Base-by-base conservation (phyloP, 31 red algal genomes). In the Asparagopsis taxiformis region DNA sequence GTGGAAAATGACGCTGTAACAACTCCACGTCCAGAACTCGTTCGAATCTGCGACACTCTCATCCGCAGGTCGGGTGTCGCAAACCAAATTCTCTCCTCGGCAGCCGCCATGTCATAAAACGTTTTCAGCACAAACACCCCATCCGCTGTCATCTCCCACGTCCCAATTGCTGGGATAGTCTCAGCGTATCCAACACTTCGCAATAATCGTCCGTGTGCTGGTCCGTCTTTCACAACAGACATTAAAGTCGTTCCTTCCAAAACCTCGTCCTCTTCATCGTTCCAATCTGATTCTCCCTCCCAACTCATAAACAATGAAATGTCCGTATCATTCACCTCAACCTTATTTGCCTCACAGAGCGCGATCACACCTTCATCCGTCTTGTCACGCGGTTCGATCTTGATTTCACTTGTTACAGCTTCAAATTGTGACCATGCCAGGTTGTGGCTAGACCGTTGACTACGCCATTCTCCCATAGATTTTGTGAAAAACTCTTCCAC, bases 21-120 rank as follows among this genome's bases (percentile, higher is more conserved):
- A 29, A 91, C 77, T 25, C 87, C 87, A 9, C 49, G 44, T 25
- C 87, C 87, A 10, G 71, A 78, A 32, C 68, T 80, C 49, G 88
- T 84, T 19, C 78, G 65, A 46, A 92, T 92, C 51, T 75, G 64
- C 19, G 77, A 83, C 5, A 93, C 90, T 35, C 90, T 46, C 59
- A 93, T 74, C 25, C 90, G 59, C 73, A 93, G 33, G 71, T 93
- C 65, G 43, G 59, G 74, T 20, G 74, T 93, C 19, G 90, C 82
- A 66, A 93, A 93, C 90, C 90, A 93, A 54, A 93, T 93, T n/a
- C 90, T 50, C 51, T 93, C 90, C 48, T 85, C 90, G 28, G 90
- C 90, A 11, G 80, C 79, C 15, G 82, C 90, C 19, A 70, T 65
- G 25, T 93, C 90, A 75, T 93, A 93, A 10, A 69, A 52, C 50